Conservation (phyloP, 2,329 filamentous ascomycete genomes). For the Neofusicoccum cordaticola region DNA sequence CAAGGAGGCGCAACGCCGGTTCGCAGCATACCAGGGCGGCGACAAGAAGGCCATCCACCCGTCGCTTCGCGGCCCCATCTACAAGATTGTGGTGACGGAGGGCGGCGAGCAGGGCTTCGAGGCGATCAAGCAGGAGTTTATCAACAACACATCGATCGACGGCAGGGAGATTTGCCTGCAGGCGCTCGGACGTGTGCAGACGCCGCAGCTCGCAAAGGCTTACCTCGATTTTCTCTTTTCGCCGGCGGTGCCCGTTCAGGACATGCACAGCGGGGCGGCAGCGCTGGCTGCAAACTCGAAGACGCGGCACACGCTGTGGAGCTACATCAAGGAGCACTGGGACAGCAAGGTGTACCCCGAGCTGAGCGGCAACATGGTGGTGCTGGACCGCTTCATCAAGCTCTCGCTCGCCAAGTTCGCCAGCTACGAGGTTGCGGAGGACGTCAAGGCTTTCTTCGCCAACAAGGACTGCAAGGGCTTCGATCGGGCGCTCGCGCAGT, state of each 20-base stretch:
- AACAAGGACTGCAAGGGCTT: conserved; percentile 83
- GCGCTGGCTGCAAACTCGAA: conserved; percentile 70
- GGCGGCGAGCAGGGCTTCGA: conserved; percentile 68
- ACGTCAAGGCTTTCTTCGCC: conserved; percentile 82
- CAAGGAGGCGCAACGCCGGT: conserved; percentile 72
- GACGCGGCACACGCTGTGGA: conserved; percentile 75
- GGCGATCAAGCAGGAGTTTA: conserved; percentile 80
- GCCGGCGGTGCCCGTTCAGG: conserved; percentile 77
- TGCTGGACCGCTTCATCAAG: conserved; percentile 85
- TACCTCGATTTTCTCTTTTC: conserved; percentile 75
- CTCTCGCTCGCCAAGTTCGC: conserved; percentile 76
- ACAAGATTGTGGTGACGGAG: conserved; percentile 73
- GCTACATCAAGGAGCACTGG: conserved; percentile 84
- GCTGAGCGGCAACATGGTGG: conserved; percentile 76
- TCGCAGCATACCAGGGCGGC: conserved; percentile 71
- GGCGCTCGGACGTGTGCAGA: conserved; percentile 71
- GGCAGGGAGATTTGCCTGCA: conserved; percentile 83
- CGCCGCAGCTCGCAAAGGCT: conserved; percentile 64
- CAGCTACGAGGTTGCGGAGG: conserved; percentile 64
- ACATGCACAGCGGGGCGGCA: conserved; percentile 79
- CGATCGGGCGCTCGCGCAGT: conserved; percentile 79
- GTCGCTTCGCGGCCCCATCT: conserved; percentile 76
- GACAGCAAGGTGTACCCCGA: conserved; percentile 62
- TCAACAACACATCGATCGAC: conserved; percentile 78
- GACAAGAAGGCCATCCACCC: conserved; percentile 71